Evolutionary conservation across 192 early-diverging fungal genomes (phyloP).

Genomic region (Coemansia sp.): DNA sequence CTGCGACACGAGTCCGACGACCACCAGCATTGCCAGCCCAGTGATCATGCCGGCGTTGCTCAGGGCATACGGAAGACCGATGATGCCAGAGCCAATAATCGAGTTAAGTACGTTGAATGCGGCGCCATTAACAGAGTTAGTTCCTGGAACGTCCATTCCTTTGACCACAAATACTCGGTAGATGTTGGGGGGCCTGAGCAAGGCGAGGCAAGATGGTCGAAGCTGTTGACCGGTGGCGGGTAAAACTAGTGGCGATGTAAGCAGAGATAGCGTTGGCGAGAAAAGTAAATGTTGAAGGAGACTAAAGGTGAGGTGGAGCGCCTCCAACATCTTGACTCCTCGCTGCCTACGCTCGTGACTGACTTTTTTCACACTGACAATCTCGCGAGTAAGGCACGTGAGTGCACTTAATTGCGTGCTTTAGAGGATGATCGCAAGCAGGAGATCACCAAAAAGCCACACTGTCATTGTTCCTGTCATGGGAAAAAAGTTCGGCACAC

Average conservation of each 20-base stretch:
- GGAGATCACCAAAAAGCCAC: neutral
- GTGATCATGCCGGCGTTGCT: constrained; percentile 58
- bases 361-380: neutral
- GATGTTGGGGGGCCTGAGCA: neutral
- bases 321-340: neutral
- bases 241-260: neutral
- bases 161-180: neutral
- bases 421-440: neutral
- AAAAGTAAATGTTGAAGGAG: neutral
- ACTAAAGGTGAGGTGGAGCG: neutral
- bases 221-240: neutral
- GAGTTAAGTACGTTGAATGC: constrained; percentile 66
- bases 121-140: constrained; percentile 9
- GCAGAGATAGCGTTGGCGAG: neutral
- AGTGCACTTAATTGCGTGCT: neutral
- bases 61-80: constrained; percentile 64
- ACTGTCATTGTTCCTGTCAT: neutral
- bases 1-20: constrained; percentile 55
- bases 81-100: constrained; percentile 65
- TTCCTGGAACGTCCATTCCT: neutral
- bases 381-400: neutral
- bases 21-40: constrained; percentile 55
- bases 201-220: neutral
- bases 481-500: neutral
- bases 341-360: neutral